phyloP scores from a whole-genome alignment of 2,329 filamentous ascomycete species.

The Aspergillus fructus region DNA sequence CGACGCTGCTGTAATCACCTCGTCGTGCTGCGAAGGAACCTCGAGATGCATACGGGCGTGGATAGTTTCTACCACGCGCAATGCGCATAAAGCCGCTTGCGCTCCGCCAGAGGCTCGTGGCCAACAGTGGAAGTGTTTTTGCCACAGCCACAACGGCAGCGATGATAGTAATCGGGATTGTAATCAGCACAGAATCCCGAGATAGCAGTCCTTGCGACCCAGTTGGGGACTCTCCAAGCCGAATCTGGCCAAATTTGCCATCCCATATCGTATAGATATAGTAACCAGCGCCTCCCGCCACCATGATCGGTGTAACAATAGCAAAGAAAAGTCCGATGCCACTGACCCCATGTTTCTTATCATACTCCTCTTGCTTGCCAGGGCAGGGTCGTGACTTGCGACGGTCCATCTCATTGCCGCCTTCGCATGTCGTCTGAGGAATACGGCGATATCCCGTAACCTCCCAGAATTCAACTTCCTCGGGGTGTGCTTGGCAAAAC shows the following conservation, averaged over 20 bases:
- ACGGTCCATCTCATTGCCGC: conserved; percentile 73
- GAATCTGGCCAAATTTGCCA: conserved; percentile 87
- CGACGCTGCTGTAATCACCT: conserved; percentile 84
- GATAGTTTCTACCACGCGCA: conserved; percentile 49
- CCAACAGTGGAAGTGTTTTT: conserved; percentile 71
- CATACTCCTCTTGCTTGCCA: conserved; percentile 78
- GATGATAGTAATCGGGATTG: conserved; percentile 76
- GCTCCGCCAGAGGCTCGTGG: conserved; percentile 70
- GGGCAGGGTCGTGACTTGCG: conserved; percentile 65
- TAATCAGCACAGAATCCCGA: conserved; percentile 73
- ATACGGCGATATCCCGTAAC: conserved; percentile 87
- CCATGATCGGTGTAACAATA: conserved; percentile 70
- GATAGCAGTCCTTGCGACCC: conserved; percentile 53
- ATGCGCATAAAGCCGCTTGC: conserved; percentile 51
- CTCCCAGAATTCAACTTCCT: conserved; percentile 75
- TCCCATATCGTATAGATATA: conserved; percentile 84
- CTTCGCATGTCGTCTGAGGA: conserved; percentile 81
- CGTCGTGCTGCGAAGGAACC: conserved; percentile 84
- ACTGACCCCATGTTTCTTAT: conserved; percentile 68
- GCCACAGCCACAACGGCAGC: conserved; percentile 76
- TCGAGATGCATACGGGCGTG: conserved; percentile 77
- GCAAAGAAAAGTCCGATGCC: conserved; percentile 81
- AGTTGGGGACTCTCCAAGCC: conserved; percentile 67
- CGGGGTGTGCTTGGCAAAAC: conserved; percentile 63
- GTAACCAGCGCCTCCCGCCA: conserved; percentile 74